phyloP scores from a whole-genome alignment of 2,329 filamentous ascomycete species.

The Fusarium lyarnte region DNA sequence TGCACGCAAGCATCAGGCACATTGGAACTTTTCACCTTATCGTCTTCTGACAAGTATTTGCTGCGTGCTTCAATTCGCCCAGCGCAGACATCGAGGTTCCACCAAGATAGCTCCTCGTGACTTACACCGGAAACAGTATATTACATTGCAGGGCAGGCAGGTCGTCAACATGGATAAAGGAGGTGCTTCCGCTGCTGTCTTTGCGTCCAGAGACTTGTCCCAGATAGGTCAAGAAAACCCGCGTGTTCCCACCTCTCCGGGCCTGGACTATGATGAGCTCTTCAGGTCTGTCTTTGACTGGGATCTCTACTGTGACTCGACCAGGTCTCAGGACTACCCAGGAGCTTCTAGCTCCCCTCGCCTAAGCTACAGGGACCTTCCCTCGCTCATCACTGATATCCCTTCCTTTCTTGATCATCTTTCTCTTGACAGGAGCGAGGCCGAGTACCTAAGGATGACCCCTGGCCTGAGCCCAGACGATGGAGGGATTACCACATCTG shows the following conservation, averaged over 20 bases:
- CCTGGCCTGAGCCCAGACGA: constrained; percentile 47
- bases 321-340: constrained; percentile 43
- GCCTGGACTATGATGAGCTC: constrained; percentile 47
- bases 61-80: constrained; percentile 51
- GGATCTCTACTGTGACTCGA: constrained; percentile 48
- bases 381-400: constrained; percentile 50
- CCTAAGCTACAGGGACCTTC: constrained; percentile 44
- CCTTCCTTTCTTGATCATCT: constrained; percentile 48
- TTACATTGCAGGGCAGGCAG: constrained; percentile 30
- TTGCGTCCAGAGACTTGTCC: constrained; percentile 47
- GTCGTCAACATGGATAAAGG: constrained; percentile 51
- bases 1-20: constrained; percentile 51
- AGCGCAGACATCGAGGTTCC: constrained; percentile 52
- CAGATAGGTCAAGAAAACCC: constrained; percentile 50
- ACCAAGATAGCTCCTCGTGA: constrained; percentile 52
- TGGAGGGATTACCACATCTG: constrained; percentile 47
- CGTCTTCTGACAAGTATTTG: constrained; percentile 50
- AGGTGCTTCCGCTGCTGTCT: constrained; percentile 26
- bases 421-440: constrained; percentile 45
- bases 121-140: constrained; percentile 49
- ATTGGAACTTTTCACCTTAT: constrained; percentile 54
- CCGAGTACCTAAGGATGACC: constrained; percentile 49
- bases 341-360: constrained; percentile 43
- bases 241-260: constrained; percentile 49
- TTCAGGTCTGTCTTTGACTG: constrained; percentile 53